Evolutionary conservation across 305 asterid genomes (phyloP), one percentile per base, ranked within the genome.

Genomic region (Andrographis paniculata): DNA sequence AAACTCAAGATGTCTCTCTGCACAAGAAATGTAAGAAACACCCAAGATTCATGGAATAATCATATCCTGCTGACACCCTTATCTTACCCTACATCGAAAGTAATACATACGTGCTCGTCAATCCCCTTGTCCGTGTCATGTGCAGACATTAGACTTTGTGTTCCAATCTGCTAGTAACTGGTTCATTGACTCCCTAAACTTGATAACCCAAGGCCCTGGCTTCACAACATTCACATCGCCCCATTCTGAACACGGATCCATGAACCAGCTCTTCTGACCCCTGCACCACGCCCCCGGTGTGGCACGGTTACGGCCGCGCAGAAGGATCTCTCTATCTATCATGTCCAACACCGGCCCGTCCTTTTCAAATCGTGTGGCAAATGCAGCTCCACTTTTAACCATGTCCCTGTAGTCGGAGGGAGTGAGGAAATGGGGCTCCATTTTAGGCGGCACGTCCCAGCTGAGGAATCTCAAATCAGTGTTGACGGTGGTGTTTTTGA

Each of bases 251-350:
- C 99, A 92, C 3, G 91, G 96, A 56, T 92, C 96, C 72, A 40
- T 61, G 48, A 71, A 64, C 99, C 93, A 81, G 53, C 62, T 72
- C 63, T 42, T 67, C 38, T 77, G 67, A 17, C 86, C 93, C 0
- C 62, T 63, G 60, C 99, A 92, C 99, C 99, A 92, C 3, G 94
- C 84, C 9, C 99, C 99, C 1, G 94, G 97, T 3, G 96, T 71
- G 23, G 68, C 94, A 14, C 75, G 67, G 59, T 81, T 77, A 15
- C 48, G 73, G 17, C 76, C 74, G 17, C 99, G 87, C 45, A 50
- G 60, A 23, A 92, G 94, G 72, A 92, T 74, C 19, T 74, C 65
- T 45, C 57, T 50, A 42, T 92, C 99, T 14, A 92, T 75, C 91
- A 77, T 74, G 58, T 84, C 94, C 54, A 92, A 68, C n/a, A 84